Percentiles rank a stretch among this genome's conserved stretches.
These are phyloP conservation scores for Blepharisma stoltei DNA, from an alignment of 73 alveolate species.

Conservation along the genomic window DNA sequence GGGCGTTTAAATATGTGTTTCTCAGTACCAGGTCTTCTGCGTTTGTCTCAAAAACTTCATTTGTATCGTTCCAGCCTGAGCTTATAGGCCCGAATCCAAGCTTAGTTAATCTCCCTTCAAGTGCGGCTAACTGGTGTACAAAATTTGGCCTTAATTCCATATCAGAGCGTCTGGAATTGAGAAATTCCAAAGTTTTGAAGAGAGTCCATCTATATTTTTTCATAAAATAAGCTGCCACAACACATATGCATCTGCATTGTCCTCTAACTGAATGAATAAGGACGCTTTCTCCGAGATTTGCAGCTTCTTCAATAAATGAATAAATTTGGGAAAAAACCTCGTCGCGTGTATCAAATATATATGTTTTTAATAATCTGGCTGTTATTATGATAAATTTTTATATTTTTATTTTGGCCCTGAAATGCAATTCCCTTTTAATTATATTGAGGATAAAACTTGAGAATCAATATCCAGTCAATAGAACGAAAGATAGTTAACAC, in stretches of 20 bases:
- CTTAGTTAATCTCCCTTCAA: constrained; percentile 56
- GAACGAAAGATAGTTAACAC: constrained; percentile 86
- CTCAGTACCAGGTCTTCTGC: not conserved
- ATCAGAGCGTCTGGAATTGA: constrained; percentile 82
- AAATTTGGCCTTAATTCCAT: constrained; percentile 75
- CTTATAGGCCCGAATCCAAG: constrained; percentile 59
- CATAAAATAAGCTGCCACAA: constrained; percentile 92
- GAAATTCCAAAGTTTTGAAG: constrained; percentile 70
- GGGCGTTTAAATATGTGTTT: constrained; percentile 24
- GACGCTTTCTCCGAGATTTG: constrained; percentile 89
- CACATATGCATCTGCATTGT: constrained; percentile 90
- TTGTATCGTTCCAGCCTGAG: constrained; percentile 80
- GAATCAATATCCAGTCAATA: constrained; percentile 90
- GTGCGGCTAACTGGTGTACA: constrained; percentile 66
- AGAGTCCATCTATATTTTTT: constrained; percentile 85
- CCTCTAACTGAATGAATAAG: constrained; percentile 98
- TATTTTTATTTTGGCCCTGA: too few relatives aligned
- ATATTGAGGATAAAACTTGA: constrained; percentile 72
- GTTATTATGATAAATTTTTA: too few relatives aligned
- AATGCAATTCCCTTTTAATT: too few relatives aligned
- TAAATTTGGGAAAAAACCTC: constrained; percentile 87
- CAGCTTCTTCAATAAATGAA: constrained; percentile 90
- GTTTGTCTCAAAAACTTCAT: constrained; percentile 38
- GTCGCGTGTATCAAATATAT: constrained; percentile 88
- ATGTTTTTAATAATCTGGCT: too few relatives aligned